Evolutionary conservation across 2,329 filamentous ascomycete species (phyloP).

Genomic region (Amesomyces nigricolor): DNA sequence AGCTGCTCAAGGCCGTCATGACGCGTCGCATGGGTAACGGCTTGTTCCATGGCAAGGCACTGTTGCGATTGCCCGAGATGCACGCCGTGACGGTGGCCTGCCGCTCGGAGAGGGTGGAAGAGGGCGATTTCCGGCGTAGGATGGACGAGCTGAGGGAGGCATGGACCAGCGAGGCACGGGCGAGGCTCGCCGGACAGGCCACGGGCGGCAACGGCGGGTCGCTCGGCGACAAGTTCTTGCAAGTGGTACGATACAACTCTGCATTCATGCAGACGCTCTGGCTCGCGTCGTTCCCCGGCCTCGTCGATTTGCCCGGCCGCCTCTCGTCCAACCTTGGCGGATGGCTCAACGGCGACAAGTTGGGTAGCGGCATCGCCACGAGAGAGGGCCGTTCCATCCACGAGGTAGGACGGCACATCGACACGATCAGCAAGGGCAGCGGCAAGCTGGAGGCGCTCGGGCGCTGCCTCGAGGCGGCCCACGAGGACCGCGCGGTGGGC

Average conservation of each 20-base stretch:
- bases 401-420: conserved; percentile 9
- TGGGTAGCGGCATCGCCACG: neutral
- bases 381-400: conserved; percentile 11
- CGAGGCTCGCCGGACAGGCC: neutral
- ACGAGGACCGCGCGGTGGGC: neutral
- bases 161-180: neutral
- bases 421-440: conserved; percentile 11
- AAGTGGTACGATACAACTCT: neutral
- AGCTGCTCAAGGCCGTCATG: neutral
- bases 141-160: neutral
- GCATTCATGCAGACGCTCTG: conserved; percentile 5
- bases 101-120: neutral
- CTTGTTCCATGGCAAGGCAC: neutral
- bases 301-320: conserved; percentile 11
- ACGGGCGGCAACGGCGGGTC: no score
- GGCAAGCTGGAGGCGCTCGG: conserved; percentile 11
- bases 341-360: conserved; percentile 11
- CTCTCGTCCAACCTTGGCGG: conserved; percentile 7
- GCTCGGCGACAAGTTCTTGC: neutral
- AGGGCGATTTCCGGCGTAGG: neutral
- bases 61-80: neutral
- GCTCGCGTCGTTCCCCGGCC: conserved; percentile 10
- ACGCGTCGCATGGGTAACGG: neutral
- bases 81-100: neutral
- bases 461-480: conserved; percentile 5